phyloP scores from a whole-genome alignment of 2,329 filamentous ascomycete species.

The Coccinonectria pachysandricola region DNA sequence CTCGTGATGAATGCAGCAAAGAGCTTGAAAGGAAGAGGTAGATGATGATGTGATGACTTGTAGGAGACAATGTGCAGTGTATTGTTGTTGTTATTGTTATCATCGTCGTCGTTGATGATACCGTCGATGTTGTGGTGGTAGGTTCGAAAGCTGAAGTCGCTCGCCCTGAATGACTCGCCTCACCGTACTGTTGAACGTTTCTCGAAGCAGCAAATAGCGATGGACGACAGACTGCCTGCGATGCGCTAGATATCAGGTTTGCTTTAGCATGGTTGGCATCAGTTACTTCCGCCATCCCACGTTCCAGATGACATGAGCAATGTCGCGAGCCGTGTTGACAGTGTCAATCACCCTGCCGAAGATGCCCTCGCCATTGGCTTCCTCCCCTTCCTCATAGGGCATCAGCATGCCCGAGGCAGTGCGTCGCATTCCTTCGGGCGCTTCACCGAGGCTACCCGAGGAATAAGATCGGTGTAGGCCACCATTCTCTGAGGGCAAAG shows the following conservation, averaged over 20 bases:
- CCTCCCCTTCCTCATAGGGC: constrained; percentile 69
- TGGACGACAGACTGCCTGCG: no score
- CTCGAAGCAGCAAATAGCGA: not conserved
- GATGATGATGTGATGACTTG: no score
- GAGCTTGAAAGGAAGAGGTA: no score
- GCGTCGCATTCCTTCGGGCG: constrained; percentile 56
- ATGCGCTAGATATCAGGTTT: no score
- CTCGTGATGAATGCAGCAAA: no score
- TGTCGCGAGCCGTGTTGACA: constrained; percentile 61
- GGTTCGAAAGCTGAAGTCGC: no score
- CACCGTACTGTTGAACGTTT: not conserved
- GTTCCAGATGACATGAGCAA: constrained; percentile 63
- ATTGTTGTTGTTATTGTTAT: no score
- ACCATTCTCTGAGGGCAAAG: constrained; percentile 11
- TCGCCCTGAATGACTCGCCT: no score
- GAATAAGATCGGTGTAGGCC: constrained; percentile 40
- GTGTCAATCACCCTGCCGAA: constrained; percentile 76
- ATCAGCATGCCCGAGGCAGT: constrained; percentile 87
- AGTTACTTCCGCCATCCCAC: constrained; percentile 51
- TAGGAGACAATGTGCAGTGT: no score
- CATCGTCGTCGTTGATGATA: no score
- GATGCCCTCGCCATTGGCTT: constrained; percentile 49
- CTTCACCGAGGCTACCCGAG: constrained; percentile 36
- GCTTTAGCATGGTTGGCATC: constrained; percentile 7
- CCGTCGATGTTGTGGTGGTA: no score